These are phyloP conservation scores for Echium plantagineum DNA, from an alignment of 257 asterid species.

Conservation along the genomic window DNA sequence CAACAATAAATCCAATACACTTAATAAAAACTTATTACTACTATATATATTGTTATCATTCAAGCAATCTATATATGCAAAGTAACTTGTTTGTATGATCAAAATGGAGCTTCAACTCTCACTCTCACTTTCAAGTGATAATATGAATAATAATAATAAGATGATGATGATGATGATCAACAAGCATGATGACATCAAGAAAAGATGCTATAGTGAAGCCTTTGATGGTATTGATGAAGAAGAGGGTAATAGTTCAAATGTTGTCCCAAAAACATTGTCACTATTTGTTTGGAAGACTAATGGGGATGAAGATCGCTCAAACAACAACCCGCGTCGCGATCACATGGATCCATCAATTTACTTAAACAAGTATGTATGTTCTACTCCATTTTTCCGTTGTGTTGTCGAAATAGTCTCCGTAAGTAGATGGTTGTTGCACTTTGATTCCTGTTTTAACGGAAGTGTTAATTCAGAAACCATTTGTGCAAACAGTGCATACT, in stretches of 20 bases:
- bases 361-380: conserved; percentile 10
- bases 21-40: no score
- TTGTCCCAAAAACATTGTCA: conserved; percentile 28
- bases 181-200: conserved; percentile 17
- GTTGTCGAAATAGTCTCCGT: no score
- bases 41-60: neutral
- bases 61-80: neutral
- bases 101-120: conserved; percentile 46
- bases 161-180: neutral
- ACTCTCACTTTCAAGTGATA: conserved; percentile 26
- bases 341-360: neutral
- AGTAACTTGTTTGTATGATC: neutral
- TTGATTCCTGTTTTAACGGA: no score
- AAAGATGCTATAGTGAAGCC: conserved; percentile 17
- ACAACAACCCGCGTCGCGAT: conserved; percentile 11
- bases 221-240: conserved; percentile 11
- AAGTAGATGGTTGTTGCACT: no score
- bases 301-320: conserved; percentile 7
- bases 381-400: neutral
- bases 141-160: neutral
- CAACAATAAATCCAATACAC: neutral
- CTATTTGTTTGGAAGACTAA: conserved; percentile 25
- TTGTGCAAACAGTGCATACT: no score
- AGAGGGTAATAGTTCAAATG: conserved; percentile 8
- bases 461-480: no score